phyloP scores from a whole-genome alignment of 108 stramenopile species.

The Cyclotella baltica region DNA sequence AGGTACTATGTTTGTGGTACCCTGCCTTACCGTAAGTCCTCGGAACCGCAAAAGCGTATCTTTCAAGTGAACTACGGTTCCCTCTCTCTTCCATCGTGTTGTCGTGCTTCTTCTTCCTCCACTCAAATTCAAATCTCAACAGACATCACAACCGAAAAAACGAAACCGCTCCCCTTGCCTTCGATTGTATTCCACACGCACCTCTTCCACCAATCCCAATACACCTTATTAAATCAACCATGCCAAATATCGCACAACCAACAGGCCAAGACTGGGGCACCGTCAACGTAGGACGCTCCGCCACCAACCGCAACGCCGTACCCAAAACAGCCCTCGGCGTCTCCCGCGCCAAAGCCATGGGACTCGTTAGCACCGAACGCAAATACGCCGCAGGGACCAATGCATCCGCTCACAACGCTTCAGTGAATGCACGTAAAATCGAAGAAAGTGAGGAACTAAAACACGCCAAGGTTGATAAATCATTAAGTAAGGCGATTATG shows the following conservation, averaged over 20 bases:
- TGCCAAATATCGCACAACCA: conserved; percentile 56
- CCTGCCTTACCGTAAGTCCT: too few species aligned
- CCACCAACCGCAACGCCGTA: conserved; percentile 39
- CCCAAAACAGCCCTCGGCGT: conserved; percentile 70
- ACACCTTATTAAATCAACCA: conserved; percentile 23
- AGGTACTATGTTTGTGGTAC: too few species aligned
- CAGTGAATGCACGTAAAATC: conserved; percentile 87
- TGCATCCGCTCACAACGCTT: conserved; percentile 83
- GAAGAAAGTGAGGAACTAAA: conserved; percentile 95
- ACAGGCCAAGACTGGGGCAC: conserved; percentile 86
- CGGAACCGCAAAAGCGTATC: too few species aligned
- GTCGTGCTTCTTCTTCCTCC: too few species aligned
- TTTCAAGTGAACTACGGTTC: too few species aligned
- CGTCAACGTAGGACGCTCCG: conserved; percentile 79
- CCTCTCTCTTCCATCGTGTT: too few species aligned
- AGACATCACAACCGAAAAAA: too few species aligned
- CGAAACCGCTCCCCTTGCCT: too few species aligned
- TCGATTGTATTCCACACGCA: too few species aligned
- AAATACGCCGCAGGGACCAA: conserved; percentile 86
- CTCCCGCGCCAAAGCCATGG: conserved; percentile 62
- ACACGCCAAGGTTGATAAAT: conserved; percentile 89
- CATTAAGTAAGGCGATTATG: conserved; percentile 91
- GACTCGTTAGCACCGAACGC: conserved; percentile 62
- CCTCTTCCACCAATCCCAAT: background rate
- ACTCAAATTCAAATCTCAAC: too few species aligned